These are phyloP conservation scores for Phaeomoniella chlamydospora DNA, from an alignment of 2,329 filamentous ascomycete genomes.

Conservation along the genomic window DNA sequence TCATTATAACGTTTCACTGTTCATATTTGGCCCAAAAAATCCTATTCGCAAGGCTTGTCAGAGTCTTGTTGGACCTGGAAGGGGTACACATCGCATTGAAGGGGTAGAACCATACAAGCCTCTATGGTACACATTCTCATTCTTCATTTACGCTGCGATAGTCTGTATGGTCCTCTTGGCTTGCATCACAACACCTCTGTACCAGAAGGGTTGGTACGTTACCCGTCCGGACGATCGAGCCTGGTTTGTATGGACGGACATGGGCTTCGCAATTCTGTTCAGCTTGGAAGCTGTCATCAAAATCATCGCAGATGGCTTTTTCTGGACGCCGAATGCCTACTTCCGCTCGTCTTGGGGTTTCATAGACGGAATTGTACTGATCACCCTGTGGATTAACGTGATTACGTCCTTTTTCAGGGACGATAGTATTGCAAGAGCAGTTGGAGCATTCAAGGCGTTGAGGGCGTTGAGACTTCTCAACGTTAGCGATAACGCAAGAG, in stretches of 20 bases:
- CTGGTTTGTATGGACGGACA: slow-evolving; percentile 93
- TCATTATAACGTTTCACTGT: slow-evolving; percentile 83
- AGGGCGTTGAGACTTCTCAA: slow-evolving; percentile 84
- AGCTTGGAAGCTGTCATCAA: slow-evolving; percentile 79
- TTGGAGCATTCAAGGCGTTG: slow-evolving; percentile 93
- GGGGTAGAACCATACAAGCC: slow-evolving; percentile 79
- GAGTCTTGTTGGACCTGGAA: slow-evolving; percentile 75
- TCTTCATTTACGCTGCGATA: slow-evolving; percentile 84
- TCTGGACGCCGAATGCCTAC: slow-evolving; percentile 96
- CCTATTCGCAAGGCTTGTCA: slow-evolving; percentile 73
- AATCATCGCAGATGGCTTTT: slow-evolving; percentile 83
- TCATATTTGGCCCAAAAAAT: slow-evolving; percentile 68
- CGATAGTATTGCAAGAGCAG: slow-evolving; percentile 71
- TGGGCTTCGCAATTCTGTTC: slow-evolving; percentile 80
- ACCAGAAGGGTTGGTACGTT: slow-evolving; percentile 75
- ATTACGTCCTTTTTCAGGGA: slow-evolving; percentile 67
- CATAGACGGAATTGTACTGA: slow-evolving; percentile 79
- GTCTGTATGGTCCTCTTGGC: slow-evolving; percentile 96
- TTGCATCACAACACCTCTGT: slow-evolving; percentile 85
- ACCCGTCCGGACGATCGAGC: slow-evolving; percentile 48
- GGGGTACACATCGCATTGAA: slow-evolving; percentile 74
- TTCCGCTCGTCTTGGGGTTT: slow-evolving; percentile 94
- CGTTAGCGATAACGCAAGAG: slow-evolving; percentile 84
- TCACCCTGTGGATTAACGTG: slow-evolving; percentile 94
- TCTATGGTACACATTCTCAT: slow-evolving; percentile 86